Base-by-base conservation (phyloP, 2,329 filamentous ascomycete genomes). In the Colletotrichum liaoningense region DNA sequence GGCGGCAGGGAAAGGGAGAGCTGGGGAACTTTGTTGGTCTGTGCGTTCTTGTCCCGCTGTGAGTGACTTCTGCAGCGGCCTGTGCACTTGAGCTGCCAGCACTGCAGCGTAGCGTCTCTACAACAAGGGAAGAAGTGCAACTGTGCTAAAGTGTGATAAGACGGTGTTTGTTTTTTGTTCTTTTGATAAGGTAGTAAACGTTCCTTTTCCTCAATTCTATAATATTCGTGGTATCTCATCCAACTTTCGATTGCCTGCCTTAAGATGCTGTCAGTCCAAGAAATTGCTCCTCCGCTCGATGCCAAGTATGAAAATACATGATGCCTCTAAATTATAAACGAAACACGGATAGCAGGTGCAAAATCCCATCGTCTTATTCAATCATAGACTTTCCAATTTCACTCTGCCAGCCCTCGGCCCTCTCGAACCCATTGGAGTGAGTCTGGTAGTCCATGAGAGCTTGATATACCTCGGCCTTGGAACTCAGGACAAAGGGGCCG, bases 311-410 rank as follows among this genome's bases (percentile, higher is more conserved):
- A n/a, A 49, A 49, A 63, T 54, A 54, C 28, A 35, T 11, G 33
- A n/a, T 65, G 16, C 52, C 12, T 57, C 52, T 26, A 35, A 38
- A 63, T 7, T 49, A 55, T n/a, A 38, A 26, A 35, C 6, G 16
- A 30, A 19, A 4, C 11, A 35, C 33, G 33, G 33, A 35, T 12
- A 52, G n/a, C 1, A 8, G 19, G 6, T 1, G 60, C 35, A 26
- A 54, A 59, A 58, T 59, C 7, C 35, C 26, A n/a, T 56, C 49
- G 16, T 28, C 55, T 76, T 77, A 86, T 16, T 82, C 79, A 49
- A 80, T 82, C 92, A 94, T 94, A 16, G 87, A 87, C 88, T 95
- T 95, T 49, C 94, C 94, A 88, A 98, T 97, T 84, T 97, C 93
- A 79, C 93, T 95, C 82, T 92, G 84, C 95, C 95, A 98, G 35